Percentiles rank a stretch among this genome's conserved stretches.
Evolutionary conservation across 352 stramenopile genomes (phyloP).

Genomic region (Phytophthora crassamura): DNA sequence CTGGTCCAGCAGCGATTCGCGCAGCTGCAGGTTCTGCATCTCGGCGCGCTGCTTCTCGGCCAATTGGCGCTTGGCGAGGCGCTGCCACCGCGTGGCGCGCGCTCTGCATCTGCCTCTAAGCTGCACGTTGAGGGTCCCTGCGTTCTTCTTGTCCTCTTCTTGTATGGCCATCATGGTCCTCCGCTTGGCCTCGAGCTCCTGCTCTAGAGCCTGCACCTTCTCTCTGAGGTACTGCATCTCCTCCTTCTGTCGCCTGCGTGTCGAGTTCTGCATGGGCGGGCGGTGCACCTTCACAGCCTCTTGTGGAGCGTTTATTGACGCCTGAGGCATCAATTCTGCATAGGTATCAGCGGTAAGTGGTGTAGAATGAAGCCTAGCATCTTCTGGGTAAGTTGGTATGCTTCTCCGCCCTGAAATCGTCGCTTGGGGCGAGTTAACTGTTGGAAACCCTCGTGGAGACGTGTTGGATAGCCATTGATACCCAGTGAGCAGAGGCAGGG

Average conservation of each 20-base stretch:
- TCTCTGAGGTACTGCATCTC: slow-evolving; percentile 59
- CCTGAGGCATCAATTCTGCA: slow-evolving; percentile 8
- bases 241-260: slow-evolving; percentile 57
- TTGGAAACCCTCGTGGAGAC: slow-evolving; percentile 7
- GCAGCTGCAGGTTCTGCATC: slow-evolving; percentile 46
- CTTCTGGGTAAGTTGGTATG: background rate
- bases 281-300: slow-evolving; percentile 1
- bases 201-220: slow-evolving; percentile 52
- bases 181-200: slow-evolving; percentile 34
- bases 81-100: slow-evolving; percentile 37
- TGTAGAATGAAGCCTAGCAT: background rate
- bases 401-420: background rate
- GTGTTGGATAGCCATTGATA: background rate
- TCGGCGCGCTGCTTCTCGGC: slow-evolving; percentile 41
- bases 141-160: slow-evolving; percentile 17
- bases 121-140: background rate
- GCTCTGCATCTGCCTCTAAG: background rate
- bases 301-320: background rate
- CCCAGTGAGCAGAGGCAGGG: background rate
- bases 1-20: slow-evolving; percentile 38
- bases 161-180: slow-evolving; percentile 16
- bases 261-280: slow-evolving; percentile 58
- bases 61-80: slow-evolving; percentile 44
- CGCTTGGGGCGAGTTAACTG: background rate
- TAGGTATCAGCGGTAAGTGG: background rate